A percentile compares a stretch with the other conserved stretches of the same genome.
phyloP scores from a whole-genome alignment of 352 stramenopile genomes.

The Hyaloperonospora arabidopsidis region DNA sequence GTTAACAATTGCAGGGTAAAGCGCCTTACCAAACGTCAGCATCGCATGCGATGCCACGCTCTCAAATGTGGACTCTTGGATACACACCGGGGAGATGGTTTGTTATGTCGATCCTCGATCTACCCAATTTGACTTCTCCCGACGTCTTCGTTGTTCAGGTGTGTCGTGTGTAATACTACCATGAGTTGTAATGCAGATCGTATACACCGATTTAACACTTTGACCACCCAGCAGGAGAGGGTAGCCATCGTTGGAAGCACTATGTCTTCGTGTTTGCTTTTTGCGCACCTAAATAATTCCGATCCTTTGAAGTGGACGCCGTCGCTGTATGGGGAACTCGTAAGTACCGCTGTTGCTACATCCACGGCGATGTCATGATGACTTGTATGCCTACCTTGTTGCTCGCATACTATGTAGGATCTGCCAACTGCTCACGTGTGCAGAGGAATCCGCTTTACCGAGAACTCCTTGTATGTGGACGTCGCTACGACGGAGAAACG shows the following conservation, averaged over 20 bases:
- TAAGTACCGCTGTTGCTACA: constrained; percentile 6
- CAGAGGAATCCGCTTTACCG: constrained; percentile 34
- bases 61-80: constrained; percentile 24
- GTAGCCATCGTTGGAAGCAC: constrained; percentile 37
- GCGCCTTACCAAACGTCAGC: not conserved
- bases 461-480: constrained; percentile 42
- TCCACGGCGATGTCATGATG: not conserved
- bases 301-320: constrained; percentile 26
- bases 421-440: constrained; percentile 37
- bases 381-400: constrained; percentile 1
- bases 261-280: constrained; percentile 30
- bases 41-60: constrained; percentile 15
- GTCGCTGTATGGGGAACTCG: constrained; percentile 36
- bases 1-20: constrained; percentile 6
- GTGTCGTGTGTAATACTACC: not conserved
- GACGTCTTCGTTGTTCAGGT: constrained; percentile 44
- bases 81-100: constrained; percentile 18
- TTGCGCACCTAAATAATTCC: constrained; percentile 29
- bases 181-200: not conserved
- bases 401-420: constrained; percentile 21
- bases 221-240: constrained; percentile 20
- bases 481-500: constrained; percentile 45
- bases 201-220: not conserved
- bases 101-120: constrained; percentile 15
- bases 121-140: constrained; percentile 29